Conservation (phyloP, 805 yeast genomes). For the Candida easanensis region DNA sequence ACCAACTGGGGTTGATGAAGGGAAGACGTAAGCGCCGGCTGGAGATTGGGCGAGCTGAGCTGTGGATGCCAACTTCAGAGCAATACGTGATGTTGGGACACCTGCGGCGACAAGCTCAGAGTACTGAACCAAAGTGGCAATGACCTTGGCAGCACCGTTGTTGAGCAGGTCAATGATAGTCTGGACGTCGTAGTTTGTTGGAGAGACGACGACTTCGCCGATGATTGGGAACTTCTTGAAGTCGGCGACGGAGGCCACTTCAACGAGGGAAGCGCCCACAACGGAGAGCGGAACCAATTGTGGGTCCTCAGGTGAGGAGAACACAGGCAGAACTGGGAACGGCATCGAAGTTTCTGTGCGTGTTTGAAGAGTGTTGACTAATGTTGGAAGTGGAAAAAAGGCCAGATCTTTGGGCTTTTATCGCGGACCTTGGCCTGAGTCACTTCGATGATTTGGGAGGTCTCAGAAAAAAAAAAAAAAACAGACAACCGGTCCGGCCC, state of each 20-base stretch:
- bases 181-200: conserved; percentile 36
- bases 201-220: conserved; percentile 26
- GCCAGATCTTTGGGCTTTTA: no score
- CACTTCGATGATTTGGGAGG: background rate
- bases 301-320: conserved; percentile 14
- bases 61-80: conserved; percentile 9
- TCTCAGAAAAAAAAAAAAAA: background rate
- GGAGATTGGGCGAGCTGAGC: conserved; percentile 8
- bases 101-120: conserved; percentile 40
- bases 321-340: conserved; percentile 37
- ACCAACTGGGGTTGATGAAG: conserved; percentile 20
- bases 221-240: conserved; percentile 18
- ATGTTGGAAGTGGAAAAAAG: no score
- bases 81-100: conserved; percentile 40
- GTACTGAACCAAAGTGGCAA: conserved; percentile 34
- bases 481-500: background rate
- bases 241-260: conserved; percentile 16
- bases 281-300: conserved; percentile 19
- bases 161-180: conserved; percentile 51
- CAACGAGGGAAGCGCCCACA: conserved; percentile 28
- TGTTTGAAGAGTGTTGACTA: no score
- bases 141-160: conserved; percentile 51
- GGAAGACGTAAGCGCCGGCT: conserved; percentile 20
- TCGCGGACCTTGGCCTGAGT: background rate
- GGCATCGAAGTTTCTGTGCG: no score